Percentiles rank a stretch among this genome's conserved stretches.
phyloP scores from a whole-genome alignment of 306 rosid species.

The Castanea crenata region DNA sequence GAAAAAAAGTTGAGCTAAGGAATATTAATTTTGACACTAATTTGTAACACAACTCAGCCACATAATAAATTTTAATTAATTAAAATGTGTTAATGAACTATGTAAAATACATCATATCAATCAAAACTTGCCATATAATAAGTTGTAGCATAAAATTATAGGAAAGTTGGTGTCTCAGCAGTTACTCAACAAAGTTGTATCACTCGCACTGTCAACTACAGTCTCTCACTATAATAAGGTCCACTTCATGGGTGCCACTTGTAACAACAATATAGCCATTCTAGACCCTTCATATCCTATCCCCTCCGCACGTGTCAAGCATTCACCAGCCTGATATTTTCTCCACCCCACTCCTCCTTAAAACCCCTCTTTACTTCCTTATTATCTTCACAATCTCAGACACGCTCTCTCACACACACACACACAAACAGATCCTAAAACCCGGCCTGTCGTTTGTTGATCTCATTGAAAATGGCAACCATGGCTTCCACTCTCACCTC shows the following conservation, averaged over 20 bases:
- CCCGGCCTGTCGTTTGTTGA: not conserved
- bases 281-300: conserved; percentile 41
- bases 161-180: fast-evolving
- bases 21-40: fast-evolving
- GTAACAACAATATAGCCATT: conserved; percentile 15
- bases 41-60: fast-evolving
- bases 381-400: not conserved
- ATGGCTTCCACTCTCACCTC: conserved; percentile 58
- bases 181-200: too few relatives aligned
- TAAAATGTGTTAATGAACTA: fast-evolving
- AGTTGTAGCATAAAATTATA: fast-evolving
- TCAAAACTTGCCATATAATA: fast-evolving
- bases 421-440: not conserved
- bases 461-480: conserved; percentile 13
- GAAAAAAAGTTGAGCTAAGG: too few relatives aligned
- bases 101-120: fast-evolving
- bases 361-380: not conserved
- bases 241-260: conserved; percentile 36
- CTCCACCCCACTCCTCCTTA: not conserved
- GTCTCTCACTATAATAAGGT: not conserved
- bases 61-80: fast-evolving
- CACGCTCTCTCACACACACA: not conserved
- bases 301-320: conserved; percentile 32
- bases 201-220: too few relatives aligned
- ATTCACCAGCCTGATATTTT: conserved; percentile 7